These are phyloP conservation scores for Ogataea zsoltii DNA, from an alignment of 805 yeast genomes.

Conservation along the genomic window DNA sequence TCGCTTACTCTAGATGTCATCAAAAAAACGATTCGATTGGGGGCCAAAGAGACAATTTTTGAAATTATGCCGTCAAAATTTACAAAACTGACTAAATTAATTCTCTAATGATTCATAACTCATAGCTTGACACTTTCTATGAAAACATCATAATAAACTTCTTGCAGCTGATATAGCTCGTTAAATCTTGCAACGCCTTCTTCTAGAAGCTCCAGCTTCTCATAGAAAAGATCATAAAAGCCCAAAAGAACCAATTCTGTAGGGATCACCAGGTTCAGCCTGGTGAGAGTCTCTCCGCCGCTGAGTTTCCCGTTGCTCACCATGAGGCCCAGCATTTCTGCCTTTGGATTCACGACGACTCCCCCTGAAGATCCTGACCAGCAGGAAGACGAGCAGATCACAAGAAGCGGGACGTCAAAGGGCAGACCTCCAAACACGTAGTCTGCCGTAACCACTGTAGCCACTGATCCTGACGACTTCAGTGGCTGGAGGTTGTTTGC, in stretches of 20 bases:
- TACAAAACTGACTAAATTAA: too few species aligned
- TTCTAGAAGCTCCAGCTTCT: conserved; percentile 8
- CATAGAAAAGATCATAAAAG: conserved; percentile 21
- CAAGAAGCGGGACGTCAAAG: conserved; percentile 19
- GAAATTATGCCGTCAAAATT: too few species aligned
- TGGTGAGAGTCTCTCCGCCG: conserved; percentile 22
- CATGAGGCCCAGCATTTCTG: conserved; percentile 40
- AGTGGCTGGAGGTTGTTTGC: conserved; percentile 30
- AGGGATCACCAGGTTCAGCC: conserved; percentile 22
- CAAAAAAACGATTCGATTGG: too few species aligned
- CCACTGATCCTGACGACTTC: conserved; percentile 35
- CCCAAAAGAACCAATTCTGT: conserved; percentile 20
- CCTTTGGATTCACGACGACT: conserved; percentile 32
- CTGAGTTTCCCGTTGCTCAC: conserved; percentile 40
- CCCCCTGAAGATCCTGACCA: conserved; percentile 58
- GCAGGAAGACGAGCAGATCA: conserved; percentile 43
- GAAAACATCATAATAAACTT: conserved; percentile 17
- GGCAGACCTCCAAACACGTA: conserved; percentile 10
- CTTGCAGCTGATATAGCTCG: conserved; percentile 15
- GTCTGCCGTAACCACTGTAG: conserved; percentile 19
- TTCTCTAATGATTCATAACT: not conserved
- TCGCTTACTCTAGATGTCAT: too few species aligned
- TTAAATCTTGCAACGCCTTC: conserved; percentile 7
- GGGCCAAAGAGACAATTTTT: too few species aligned
- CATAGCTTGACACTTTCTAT: conserved; percentile 18